phyloP scores from a whole-genome alignment of 768 basidiomycete genomes.

The Mycena maculata region DNA sequence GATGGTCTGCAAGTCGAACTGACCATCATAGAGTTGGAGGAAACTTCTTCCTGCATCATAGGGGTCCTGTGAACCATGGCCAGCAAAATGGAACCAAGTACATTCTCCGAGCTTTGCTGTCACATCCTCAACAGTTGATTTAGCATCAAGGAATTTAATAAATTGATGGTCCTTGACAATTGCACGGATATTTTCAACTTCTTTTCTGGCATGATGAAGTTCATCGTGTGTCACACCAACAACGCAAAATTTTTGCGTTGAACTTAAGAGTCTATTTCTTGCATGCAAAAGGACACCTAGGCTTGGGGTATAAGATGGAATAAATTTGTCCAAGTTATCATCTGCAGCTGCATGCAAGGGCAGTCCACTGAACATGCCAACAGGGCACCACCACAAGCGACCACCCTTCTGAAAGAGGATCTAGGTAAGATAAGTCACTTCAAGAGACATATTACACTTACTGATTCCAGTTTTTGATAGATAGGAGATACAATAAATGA shows the following conservation, averaged over 20 bases:
- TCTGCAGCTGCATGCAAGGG: not conserved
- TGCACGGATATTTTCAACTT: not conserved
- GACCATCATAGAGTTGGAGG: constrained; percentile 37
- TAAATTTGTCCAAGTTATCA: not conserved
- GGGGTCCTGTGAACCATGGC: constrained; percentile 49
- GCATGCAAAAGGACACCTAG: not conserved
- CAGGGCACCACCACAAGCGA: not conserved
- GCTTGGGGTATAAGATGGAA: constrained; percentile 4
- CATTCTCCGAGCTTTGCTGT: not conserved
- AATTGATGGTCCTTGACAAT: no score
- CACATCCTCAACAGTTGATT: not conserved
- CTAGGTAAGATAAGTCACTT: not conserved
- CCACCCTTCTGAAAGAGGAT: not conserved
- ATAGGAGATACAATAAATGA: no score
- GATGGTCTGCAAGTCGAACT: constrained; percentile 37
- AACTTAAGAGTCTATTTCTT: not conserved
- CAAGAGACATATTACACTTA: not conserved
- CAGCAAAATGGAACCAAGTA: constrained; percentile 52
- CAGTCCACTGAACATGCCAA: not conserved
- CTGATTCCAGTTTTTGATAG: not conserved
- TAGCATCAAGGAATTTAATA: not conserved
- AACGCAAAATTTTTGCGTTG: not conserved
- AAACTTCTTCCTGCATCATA: constrained; percentile 38
- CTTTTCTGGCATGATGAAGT: not conserved
- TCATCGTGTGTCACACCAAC: not conserved